A percentile compares a stretch with the other conserved stretches of the same genome.
phyloP scores from a whole-genome alignment of 2,329 filamentous ascomycete species.

The Colletotrichum sp. region DNA sequence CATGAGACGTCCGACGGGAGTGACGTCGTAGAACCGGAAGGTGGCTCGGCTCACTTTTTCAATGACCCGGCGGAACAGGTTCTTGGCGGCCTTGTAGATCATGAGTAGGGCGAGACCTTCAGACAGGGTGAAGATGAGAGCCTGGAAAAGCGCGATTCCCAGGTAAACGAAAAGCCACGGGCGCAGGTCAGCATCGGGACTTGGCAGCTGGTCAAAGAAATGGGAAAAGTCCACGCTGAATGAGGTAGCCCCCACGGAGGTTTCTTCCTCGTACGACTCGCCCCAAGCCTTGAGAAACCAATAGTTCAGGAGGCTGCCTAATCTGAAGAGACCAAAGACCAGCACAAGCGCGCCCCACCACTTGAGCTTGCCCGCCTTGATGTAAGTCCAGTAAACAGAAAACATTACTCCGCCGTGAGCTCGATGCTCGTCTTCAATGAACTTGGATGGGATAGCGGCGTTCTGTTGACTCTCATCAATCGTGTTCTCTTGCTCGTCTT shows the following conservation, averaged over 20 bases:
- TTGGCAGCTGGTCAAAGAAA: constrained; percentile 60
- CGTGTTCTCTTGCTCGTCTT: constrained; percentile 33
- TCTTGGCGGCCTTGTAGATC: constrained; percentile 77
- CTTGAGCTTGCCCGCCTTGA: constrained; percentile 76
- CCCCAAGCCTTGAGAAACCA: constrained; percentile 91
- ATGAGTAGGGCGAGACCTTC: constrained; percentile 76
- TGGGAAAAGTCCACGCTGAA: constrained; percentile 25
- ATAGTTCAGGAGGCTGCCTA: constrained; percentile 67
- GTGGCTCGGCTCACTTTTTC: constrained; percentile 76
- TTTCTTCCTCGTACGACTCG: constrained; percentile 62
- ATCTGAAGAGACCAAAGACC: constrained; percentile 66
- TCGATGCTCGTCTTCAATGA: constrained; percentile 78
- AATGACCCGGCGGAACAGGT: constrained; percentile 76
- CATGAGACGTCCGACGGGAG: constrained; percentile 88
- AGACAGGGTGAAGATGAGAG: constrained; percentile 63
- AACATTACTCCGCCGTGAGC: constrained; percentile 77
- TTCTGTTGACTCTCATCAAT: constrained; percentile 43
- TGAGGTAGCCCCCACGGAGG: not conserved
- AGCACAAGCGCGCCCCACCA: constrained; percentile 74
- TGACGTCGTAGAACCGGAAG: constrained; percentile 91
- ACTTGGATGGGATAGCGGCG: constrained; percentile 70
- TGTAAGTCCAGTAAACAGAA: constrained; percentile 82
- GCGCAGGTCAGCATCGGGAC: constrained; percentile 67
- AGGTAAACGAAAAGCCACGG: constrained; percentile 80
- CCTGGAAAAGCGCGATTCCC: constrained; percentile 64